Evolutionary conservation across 129 eudicot species (phyloP), one percentile per base, ranked within the genome.

Genomic region (Flaveria bidentis): DNA sequence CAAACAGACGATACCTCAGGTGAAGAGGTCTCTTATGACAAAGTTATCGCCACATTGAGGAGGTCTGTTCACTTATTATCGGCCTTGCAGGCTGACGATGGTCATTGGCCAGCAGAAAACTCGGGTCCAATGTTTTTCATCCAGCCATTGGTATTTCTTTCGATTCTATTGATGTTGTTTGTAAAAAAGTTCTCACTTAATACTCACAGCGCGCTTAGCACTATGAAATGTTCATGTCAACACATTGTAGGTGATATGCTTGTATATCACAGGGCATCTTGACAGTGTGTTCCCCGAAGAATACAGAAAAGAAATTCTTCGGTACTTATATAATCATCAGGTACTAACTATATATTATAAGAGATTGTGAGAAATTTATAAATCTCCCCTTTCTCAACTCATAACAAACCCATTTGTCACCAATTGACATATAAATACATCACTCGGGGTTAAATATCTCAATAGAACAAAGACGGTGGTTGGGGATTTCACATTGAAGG

Each of bases 41-140:
- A 78, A 44, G 91, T 75, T 46, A 83, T 87, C 2, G 12, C 82
- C 33, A 67, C 92, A 4, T 64, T 92, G 36, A 73, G 70, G 73
- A 86, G 97, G 51, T 86, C 83, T 0, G 85, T 85, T 15, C 66
- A 51, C 36, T 87, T 83, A 71, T 85, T 83, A 62, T 67, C 88
- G 5, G 89, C 92, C 47, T 68, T 91, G 75, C 96, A 88, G 69
- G 88, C 96, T 16, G 60, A 73, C 0, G 87, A 91, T 77, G 92
- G 92, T 22, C 96, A 91, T 63, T 91, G 97, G 97, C 97, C 96
- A 5, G 96, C 97, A 1, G 92, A 91, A 82, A 87, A 79, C 41
- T 84, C 96, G 12, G 95, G 96, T 68, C 90, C 95, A 0, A 39
- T 83, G 76, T 91, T 61, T 77, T 88, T 91, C 82, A 87, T 88